Evolutionary conservation across 352 stramenopile species (phyloP), one percentile per base, ranked within the genome.

Genomic region (Lagenidium giganteum): DNA sequence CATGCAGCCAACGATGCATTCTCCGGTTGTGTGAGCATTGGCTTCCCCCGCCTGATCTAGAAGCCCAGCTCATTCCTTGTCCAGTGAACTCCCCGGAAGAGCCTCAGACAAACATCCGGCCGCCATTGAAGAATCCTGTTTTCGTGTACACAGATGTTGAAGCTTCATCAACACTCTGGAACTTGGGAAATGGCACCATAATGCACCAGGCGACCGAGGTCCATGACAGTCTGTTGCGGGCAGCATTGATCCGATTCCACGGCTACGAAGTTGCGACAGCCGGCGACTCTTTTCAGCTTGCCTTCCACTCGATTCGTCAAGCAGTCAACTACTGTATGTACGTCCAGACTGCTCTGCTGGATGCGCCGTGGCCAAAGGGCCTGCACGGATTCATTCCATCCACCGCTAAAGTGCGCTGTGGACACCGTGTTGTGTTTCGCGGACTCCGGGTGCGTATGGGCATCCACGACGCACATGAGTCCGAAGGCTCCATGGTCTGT

Each of bases 211-310:
- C n/a, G n/a, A n/a, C n/a, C n/a, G n/a, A n/a, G n/a, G n/a, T 83
- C 2, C 77, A 89, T 32, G 77, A 89, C 20, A 63, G 83, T 54
- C 28, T 88, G 22, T 31, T 88, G 26, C 73, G 76, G 0, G 68
- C 57, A 3, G 41, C 64, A 34, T 29, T 88, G 14, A 60, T 67
- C 2, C 80, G 66, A 18, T 83, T 67, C 30, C 58, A 67, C 26
- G 76, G 76, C 0, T 89, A 89, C 50, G 77, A 89, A 54, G 86
- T 89, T 35, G 87, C 77, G 30, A 89, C 77, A 4, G 71, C 61
- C 0, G 77, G 77, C 9, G 77, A 89, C 30, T 60, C 77, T 4
- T 89, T 89, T 39, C 77, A 89, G 41, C 52, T 89, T 16, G 77
- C 77, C 6, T 89, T 89, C 51, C 74, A 89, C 57, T 59, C 29